Base-by-base conservation (phyloP, 805 yeast genomes). In the Metschnikowia baotianmanensis region DNA sequence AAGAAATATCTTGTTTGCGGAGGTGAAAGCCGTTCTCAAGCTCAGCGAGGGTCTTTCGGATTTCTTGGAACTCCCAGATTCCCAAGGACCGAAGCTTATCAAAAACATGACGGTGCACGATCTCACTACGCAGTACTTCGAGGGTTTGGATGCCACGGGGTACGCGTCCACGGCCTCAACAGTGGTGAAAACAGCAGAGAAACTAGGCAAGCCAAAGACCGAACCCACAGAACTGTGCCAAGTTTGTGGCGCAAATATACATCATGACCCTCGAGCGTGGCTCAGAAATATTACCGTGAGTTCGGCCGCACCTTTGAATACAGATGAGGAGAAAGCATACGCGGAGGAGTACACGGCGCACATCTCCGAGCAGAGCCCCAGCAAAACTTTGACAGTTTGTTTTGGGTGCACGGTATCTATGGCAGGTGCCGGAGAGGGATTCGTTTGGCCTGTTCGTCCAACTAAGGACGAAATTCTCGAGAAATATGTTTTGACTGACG, bases 141-240 rank as follows among this genome's bases (percentile, higher is more conserved):
- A 68, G 22, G 71, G 72, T 24, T 78, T 90, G 18, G 96, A 87
- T 54, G 72, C 72, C 5, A 66, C 69, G 8, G 89, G 81, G 12
- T 89, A 89, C 56, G 89, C 96, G 0, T 86, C 91, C 42, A 86
- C 91, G 2, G 89, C 90, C 3, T 84, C 96, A 0, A 90, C 98
- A 0, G 97, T 91, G 16, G 89, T 89, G 11, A 82, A 86, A 50
- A 89, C 96, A 0, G 96, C 93, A 5, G 82, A 82, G 34, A 89
- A 91, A 58, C 63, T 90, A 32, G 74, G 72, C 2, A 69, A 69
- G 6, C 86, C 86, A 0, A 57, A 43, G 36, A 40, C 28, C 2
- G 53, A 42, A 9, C 45, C 54, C 1, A 51, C 50, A 1, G 56
- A 48, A 5, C 37, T 34, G 5, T 87, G 96, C 59, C 62, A 61